Evolutionary conservation across 1,284 basidiomycete species (phyloP), one percentile per base, ranked within the genome.

Genomic region (Caloboletus inedulis): DNA sequence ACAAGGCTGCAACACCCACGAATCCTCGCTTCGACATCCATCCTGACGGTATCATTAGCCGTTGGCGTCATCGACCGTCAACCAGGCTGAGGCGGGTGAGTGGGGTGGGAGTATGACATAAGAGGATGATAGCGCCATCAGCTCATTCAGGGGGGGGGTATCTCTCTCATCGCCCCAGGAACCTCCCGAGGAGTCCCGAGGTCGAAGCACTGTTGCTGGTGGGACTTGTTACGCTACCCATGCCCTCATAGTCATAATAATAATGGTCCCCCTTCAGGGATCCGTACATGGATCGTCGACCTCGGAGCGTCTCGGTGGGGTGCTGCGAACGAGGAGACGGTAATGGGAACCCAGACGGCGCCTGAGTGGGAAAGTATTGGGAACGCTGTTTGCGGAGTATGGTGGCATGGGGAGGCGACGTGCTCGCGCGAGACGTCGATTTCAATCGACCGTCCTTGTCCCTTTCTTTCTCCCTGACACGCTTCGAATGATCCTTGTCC

Each of bases 281-380:
- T 18, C 46, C 65, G 12, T 65, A 49, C 53, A 50, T 56, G 33
- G 66, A 62, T 41, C 50, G 60, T 30, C 62, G 64, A 25, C n/a
- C n/a, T n/a, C 47, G 46, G 36, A 25, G 40, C 8, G 27, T 39
- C 43, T 42, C 54, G 9, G 40, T 7, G 18, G 33, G 3, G 5
- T 52, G 30, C 16, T 43, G 53, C 8, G 34, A n/a, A 16, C 60
- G n/a, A n/a, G n/a, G 62, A 19, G 60, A 16, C 0, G 49, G 57
- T 6, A 59, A 27, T 16, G 8, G 8, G 21, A 53, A 25, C 12
- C 29, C 13, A 13, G 46, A 23, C 5, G 55, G 23, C 13, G 30
- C 7, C 25, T 21, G 23, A 3, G 41, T 1, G 18, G 16, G 29
- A 10, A 57, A 45, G 18, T 39, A 40, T 23, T 60, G 55, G 0